Conservation (phyloP, 2,329 filamentous ascomycete genomes). For the Calonectria multiphialidica region DNA sequence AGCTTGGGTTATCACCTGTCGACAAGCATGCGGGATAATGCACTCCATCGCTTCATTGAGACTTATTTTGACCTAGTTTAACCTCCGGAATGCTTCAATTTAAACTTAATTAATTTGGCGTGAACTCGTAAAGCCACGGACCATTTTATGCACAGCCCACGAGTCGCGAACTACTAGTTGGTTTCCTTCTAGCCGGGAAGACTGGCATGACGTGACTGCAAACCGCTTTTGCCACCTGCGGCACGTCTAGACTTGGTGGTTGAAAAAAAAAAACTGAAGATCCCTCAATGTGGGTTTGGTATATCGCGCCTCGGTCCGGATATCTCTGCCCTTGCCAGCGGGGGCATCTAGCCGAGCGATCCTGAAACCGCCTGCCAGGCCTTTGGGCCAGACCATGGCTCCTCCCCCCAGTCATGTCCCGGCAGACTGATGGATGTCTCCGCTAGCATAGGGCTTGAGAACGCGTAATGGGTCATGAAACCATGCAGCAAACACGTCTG, state of each 20-base stretch:
- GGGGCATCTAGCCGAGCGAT: background rate
- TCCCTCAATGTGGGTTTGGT: background rate
- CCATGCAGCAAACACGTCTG: background rate
- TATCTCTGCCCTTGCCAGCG: background rate
- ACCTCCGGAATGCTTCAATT: background rate
- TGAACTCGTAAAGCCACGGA: background rate
- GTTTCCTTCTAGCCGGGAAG: too few relatives aligned
- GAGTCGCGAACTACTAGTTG: too few relatives aligned
- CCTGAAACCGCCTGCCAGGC: background rate
- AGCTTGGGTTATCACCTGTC: background rate
- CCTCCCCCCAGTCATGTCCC: background rate
- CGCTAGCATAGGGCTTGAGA: background rate
- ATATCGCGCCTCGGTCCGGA: background rate
- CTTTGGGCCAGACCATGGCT: background rate
- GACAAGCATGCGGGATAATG: background rate
- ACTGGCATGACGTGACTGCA: background rate
- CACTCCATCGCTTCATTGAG: too few relatives aligned
- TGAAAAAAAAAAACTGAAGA: background rate
- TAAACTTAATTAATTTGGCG: background rate
- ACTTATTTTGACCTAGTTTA: background rate
- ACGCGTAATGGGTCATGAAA: background rate
- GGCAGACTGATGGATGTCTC: background rate
- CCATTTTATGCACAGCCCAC: background rate
- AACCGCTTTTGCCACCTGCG: too few relatives aligned
- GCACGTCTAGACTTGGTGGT: too few relatives aligned